Base-by-base conservation (phyloP, 2,329 filamentous ascomycete species). In the Aspergillus calidoustus region DNA sequence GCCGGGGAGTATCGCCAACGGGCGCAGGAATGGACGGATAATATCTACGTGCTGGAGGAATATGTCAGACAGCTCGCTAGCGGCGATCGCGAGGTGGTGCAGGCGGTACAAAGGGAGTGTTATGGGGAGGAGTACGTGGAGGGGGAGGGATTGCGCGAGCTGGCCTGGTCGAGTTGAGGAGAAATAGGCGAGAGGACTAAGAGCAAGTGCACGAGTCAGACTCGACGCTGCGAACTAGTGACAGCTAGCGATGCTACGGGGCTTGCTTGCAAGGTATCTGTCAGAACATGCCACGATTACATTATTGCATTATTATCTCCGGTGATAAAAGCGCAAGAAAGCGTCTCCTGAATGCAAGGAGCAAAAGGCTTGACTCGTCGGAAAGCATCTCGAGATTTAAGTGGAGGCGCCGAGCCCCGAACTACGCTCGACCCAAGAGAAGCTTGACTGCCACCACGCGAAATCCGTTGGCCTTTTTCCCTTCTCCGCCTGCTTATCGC, bases 121-220 rank as follows among this genome's bases (percentile, higher is more conserved):
- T 87, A 87, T 66, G 83, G 81, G 8, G 80, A 81, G 23, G 83
- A 87, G 67, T 86, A 81, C 68, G 81, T 82, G 59, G 84, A 87
- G 59, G 83, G 82, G 44, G 79, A 80, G 51, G 81, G 82, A 7
- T 73, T 86, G 64, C 74, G 75, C 28, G 83, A 82, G 63, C 64
- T 80, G 28, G 64, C 52, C 25, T 58, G 47, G 34, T 44, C 44
- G 8, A 58, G 30, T 13, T 50, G 28, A 53, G 34, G 34, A 41
- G 34, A 41, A 41, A 52, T 48, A 41, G 34, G 34, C 34, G 34
- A 41, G 34, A 41, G 34, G 34, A 41, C 34, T 28, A 54, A 41
- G 30, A 19, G 19, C 22, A 28, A 38, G 30, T 54, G 25, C 51
- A 49, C 50, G 23, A 48, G 50, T 53, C 57, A 59, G 22, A 28